Evolutionary conservation across 2,329 filamentous ascomycete genomes (phyloP).

Genomic region (Sporothrix humicola): DNA sequence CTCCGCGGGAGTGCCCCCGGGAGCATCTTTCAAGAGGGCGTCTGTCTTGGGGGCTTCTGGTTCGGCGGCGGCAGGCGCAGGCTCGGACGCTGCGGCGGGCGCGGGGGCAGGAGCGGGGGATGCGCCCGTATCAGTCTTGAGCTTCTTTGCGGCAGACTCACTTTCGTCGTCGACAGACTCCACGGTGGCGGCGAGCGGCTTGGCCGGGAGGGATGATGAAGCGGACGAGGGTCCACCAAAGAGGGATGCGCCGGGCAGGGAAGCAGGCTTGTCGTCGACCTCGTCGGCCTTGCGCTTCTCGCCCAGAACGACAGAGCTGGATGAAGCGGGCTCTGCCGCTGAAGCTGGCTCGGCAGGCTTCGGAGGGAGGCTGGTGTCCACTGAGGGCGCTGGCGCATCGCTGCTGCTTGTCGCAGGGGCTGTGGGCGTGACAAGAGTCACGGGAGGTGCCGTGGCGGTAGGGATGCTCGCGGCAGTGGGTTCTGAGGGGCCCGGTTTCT

Average conservation of each 20-base stretch:
- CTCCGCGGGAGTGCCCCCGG: background rate
- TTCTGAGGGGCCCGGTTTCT: constrained; percentile 16
- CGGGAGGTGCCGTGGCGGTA: constrained; percentile 4
- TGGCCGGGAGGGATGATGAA: background rate
- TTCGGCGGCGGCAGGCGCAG: too few relatives aligned
- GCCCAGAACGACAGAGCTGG: constrained; percentile 24
- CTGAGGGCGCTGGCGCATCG: background rate
- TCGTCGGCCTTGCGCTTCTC: constrained; percentile 41
- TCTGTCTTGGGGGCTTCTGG: background rate
- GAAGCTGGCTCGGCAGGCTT: background rate
- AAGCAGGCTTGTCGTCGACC: constrained; percentile 7
- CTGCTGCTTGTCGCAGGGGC: constrained; percentile 13
- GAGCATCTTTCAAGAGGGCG: background rate
- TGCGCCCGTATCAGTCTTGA: constrained; percentile 32
- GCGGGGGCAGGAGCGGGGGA: too few relatives aligned
- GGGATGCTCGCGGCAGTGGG: constrained; percentile 10
- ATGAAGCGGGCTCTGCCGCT: background rate
- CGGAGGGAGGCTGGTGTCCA: background rate
- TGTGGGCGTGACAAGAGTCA: background rate
- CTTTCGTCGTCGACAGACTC: constrained; percentile 17
- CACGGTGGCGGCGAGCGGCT: background rate
- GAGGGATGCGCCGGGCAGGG: background rate
- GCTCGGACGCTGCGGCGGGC: too few relatives aligned
- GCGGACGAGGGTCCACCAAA: background rate
- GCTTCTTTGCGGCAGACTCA: constrained; percentile 36